Percentiles rank a stretch among this genome's conserved stretches.
Conservation (phyloP, 2,329 filamentous ascomycete genomes). For the Aspergillus felis region DNA sequence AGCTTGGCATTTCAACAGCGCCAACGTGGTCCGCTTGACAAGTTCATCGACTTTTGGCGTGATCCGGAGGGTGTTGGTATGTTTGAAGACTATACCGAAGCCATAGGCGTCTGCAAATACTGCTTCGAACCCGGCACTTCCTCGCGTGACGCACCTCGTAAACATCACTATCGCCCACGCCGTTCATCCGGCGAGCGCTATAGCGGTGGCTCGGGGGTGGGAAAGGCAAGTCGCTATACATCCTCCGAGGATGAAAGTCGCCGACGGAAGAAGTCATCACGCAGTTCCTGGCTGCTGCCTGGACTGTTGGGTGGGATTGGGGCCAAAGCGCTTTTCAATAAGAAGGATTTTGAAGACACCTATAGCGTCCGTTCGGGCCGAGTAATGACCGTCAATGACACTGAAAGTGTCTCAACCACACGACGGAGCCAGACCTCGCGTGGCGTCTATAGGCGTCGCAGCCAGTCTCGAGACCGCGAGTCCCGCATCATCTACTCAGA, state of each 20-base stretch:
- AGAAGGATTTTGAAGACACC: slow-evolving; percentile 57
- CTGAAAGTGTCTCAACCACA: slow-evolving; percentile 23
- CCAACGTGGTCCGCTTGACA: slow-evolving; percentile 53
- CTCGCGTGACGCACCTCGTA: slow-evolving; percentile 55
- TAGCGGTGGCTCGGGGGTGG: slow-evolving; percentile 46
- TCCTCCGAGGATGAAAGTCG: slow-evolving; percentile 50
- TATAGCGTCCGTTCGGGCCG: slow-evolving; percentile 57
- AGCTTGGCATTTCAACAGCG: slow-evolving; percentile 49
- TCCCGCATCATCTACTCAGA: slow-evolving; percentile 26
- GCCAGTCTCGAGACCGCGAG: slow-evolving; percentile 35
- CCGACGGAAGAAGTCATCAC: slow-evolving; percentile 42
- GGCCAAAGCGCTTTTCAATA: slow-evolving; percentile 51
- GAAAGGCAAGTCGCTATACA: slow-evolving; percentile 58
- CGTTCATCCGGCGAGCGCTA: slow-evolving; percentile 47
- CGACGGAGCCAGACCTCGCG: slow-evolving; percentile 44
- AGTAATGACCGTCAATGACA: slow-evolving; percentile 25
- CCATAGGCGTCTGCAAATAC: slow-evolving; percentile 61
- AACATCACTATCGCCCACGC: slow-evolving; percentile 51
- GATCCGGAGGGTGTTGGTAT: slow-evolving; percentile 61
- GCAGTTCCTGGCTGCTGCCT: slow-evolving; percentile 51
- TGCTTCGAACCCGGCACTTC: slow-evolving; percentile 61
- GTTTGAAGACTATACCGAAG: slow-evolving; percentile 66
- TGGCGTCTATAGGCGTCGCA: slow-evolving; percentile 31
- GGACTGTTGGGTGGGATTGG: slow-evolving; percentile 54
- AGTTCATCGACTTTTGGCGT: slow-evolving; percentile 58